phyloP scores from a whole-genome alignment of 345 rosid genomes.

The Ceriops zippeliana region DNA sequence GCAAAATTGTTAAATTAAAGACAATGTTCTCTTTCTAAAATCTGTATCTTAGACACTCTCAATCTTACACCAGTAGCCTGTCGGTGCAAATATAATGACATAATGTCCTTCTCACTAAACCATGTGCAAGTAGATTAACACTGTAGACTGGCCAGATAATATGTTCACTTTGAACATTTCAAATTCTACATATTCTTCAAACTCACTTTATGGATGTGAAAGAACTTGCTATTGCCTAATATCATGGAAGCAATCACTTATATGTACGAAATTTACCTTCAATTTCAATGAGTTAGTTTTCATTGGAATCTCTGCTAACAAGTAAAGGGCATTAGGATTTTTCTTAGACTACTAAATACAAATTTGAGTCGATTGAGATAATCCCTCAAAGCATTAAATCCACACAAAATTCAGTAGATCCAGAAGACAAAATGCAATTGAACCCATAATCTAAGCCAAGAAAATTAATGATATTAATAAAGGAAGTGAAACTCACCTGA shows the following conservation, averaged over 20 bases:
- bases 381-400: too few relatives aligned
- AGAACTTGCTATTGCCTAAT: too few relatives aligned
- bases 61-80: background rate
- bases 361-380: too few relatives aligned
- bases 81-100: background rate
- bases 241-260: too few relatives aligned
- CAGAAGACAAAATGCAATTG: too few relatives aligned
- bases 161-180: background rate
- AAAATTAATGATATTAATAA: background rate
- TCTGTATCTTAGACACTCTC: background rate
- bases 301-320: too few relatives aligned
- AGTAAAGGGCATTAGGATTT: too few relatives aligned
- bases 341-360: too few relatives aligned
- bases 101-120: background rate
- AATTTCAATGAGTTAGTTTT: background rate
- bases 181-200: background rate
- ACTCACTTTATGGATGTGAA: too few relatives aligned
- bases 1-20: conserved; percentile 22
- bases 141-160: background rate
- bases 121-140: too few relatives aligned
- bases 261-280: too few relatives aligned
- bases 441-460: background rate
- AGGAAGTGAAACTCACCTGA: conserved; percentile 47
- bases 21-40: background rate
- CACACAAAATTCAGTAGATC: too few relatives aligned